These are phyloP conservation scores for Pseudopithomyces maydicus DNA, from an alignment of 2,329 filamentous ascomycete species.

Conservation along the genomic window DNA sequence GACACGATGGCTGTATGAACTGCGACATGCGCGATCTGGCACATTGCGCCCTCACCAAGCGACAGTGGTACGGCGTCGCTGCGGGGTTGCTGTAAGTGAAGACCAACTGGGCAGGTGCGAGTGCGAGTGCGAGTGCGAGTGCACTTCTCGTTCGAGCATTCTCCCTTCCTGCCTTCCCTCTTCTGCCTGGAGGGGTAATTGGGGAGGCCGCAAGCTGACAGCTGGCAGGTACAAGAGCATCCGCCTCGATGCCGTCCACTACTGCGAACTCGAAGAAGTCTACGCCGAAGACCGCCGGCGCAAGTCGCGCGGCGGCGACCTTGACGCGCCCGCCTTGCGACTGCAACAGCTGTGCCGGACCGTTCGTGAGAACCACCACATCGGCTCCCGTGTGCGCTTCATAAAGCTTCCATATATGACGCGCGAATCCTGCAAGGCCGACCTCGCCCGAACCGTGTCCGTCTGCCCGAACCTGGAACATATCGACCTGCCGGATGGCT, in stretches of 20 bases:
- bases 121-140: no score
- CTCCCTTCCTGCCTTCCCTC: no score
- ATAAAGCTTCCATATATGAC: constrained; percentile 96
- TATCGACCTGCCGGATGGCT: constrained; percentile 86
- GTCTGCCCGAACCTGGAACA: constrained; percentile 85
- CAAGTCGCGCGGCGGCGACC: constrained; percentile 69
- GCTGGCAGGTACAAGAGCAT: constrained; percentile 77
- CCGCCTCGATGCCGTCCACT: constrained; percentile 92
- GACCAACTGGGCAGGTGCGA: neutral
- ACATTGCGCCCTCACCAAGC: constrained; percentile 75
- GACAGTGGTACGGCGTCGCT: constrained; percentile 69
- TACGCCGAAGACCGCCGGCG: constrained; percentile 72
- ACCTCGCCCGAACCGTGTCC: constrained; percentile 83
- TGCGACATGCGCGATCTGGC: constrained; percentile 90
- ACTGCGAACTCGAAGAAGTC: constrained; percentile 84
- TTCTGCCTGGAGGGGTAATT: neutral
- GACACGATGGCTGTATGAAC: constrained; percentile 84
- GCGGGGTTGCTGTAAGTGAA: constrained; percentile 66
- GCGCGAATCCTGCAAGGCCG: constrained; percentile 81
- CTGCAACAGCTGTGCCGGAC: constrained; percentile 81
- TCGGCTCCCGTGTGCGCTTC: constrained; percentile 74
- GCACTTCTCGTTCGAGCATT: no score
- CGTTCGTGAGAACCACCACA: constrained; percentile 73
- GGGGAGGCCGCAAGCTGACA: constrained; percentile 11
- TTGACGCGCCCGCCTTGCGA: constrained; percentile 76